phyloP scores from a whole-genome alignment of 2,329 filamentous ascomycete species.

The Fusarium mangiferae region DNA sequence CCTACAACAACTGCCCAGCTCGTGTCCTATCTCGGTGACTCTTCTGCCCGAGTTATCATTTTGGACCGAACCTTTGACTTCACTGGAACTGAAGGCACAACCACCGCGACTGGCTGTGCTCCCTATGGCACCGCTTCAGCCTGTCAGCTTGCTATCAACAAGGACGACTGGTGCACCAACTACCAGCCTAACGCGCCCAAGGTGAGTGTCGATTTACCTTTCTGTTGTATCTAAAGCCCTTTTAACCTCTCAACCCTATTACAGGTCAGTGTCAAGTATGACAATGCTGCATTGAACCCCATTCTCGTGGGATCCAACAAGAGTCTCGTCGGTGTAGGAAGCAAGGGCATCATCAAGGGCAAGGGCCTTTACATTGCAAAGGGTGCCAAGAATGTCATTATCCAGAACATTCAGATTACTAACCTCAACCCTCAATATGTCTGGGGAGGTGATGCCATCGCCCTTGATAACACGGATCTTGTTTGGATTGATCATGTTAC shows the following conservation, averaged over 20 bases:
- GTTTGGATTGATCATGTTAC: constrained; percentile 13
- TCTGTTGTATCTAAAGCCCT: fast-evolving
- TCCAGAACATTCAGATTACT: constrained; percentile 68
- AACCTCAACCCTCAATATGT: constrained; percentile 67
- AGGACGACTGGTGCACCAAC: constrained; percentile 68
- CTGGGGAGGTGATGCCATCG: constrained; percentile 69
- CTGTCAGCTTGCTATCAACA: constrained; percentile 70
- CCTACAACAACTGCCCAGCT: constrained; percentile 66
- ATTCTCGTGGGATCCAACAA: constrained; percentile 68
- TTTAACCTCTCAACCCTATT: fast-evolving
- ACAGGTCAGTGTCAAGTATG: constrained; percentile 55
- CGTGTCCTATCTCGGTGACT: constrained; percentile 66
- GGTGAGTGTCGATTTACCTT: constrained; percentile 47
- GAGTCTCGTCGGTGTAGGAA: constrained; percentile 64
- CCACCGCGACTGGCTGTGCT: constrained; percentile 64
- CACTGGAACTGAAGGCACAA: constrained; percentile 64
- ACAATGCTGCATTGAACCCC: constrained; percentile 62
- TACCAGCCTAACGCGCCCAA: constrained; percentile 63
- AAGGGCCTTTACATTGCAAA: constrained; percentile 53
- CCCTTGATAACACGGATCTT: constrained; percentile 47
- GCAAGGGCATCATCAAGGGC: constrained; percentile 64
- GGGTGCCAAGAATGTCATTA: constrained; percentile 63
- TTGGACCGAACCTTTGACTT: constrained; percentile 67
- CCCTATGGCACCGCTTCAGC: constrained; percentile 64
- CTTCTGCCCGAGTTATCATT: constrained; percentile 65